These are phyloP conservation scores for Gossypium schwendimanii DNA, from an alignment of 441 rosid species.

Conservation along the genomic window DNA sequence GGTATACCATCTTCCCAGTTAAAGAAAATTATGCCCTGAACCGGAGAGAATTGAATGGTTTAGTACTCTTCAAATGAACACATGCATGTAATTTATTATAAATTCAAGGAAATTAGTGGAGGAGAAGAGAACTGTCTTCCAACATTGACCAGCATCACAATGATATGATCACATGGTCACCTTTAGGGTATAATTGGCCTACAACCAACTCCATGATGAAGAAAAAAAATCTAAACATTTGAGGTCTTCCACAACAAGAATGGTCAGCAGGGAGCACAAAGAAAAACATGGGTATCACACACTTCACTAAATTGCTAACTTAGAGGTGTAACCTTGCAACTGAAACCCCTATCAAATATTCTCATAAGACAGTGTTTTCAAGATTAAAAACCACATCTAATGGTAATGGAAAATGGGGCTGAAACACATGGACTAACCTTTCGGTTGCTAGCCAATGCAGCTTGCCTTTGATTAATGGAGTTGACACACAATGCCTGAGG, in stretches of 20 bases:
- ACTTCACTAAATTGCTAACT: neutral
- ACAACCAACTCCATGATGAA: slow-evolving; percentile 4
- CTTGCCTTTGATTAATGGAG: slow-evolving; percentile 57
- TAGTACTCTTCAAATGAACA: slow-evolving; percentile 5
- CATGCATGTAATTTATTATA: neutral
- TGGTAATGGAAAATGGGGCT: neutral
- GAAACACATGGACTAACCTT: slow-evolving; percentile 51
- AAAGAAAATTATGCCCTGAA: slow-evolving; percentile 80
- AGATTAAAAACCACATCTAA: neutral
- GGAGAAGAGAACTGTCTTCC: neutral
- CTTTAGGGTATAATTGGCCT: neutral
- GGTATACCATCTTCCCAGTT: slow-evolving; percentile 49
- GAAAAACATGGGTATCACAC: neutral
- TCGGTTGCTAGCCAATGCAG: slow-evolving; percentile 81
- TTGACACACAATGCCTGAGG: slow-evolving; percentile 83
- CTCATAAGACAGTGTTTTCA: neutral
- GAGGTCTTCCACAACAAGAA: neutral
- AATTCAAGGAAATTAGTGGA: neutral
- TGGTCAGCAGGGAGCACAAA: neutral
- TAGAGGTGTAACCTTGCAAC: neutral
- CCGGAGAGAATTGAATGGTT: slow-evolving; percentile 17
- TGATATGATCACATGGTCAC: neutral
- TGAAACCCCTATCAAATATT: neutral
- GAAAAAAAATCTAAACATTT: neutral
- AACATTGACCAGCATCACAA: neutral